A percentile compares a stretch with the other conserved stretches of the same genome.
These are phyloP conservation scores for Leccinum variicolor DNA, from an alignment of 768 basidiomycete genomes.

Conservation along the genomic window DNA sequence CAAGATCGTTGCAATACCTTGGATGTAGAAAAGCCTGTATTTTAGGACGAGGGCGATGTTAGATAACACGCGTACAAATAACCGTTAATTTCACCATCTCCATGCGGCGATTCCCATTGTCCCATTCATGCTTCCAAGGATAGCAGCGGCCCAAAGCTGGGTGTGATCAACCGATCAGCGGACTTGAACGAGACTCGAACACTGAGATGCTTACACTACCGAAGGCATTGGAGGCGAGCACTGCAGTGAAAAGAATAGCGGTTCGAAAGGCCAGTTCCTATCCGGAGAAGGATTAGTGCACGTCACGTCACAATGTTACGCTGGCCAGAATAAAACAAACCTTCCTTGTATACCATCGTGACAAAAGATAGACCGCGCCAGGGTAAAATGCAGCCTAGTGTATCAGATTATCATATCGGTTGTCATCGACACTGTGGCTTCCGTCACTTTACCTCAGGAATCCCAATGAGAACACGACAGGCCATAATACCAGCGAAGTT, in stretches of 20 bases:
- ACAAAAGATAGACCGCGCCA: conserved; percentile 37
- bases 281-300: background rate
- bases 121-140: conserved; percentile 55
- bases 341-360: conserved; percentile 23
- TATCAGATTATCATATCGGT: background rate
- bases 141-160: conserved; percentile 52
- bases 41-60: background rate
- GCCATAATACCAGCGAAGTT: conserved; percentile 43
- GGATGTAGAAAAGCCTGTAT: background rate
- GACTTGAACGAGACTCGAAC: background rate
- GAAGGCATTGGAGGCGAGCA: conserved; percentile 63
- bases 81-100: conserved; percentile 51
- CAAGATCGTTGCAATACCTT: background rate
- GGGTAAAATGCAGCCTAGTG: conserved; percentile 25
- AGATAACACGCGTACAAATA: background rate
- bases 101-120: conserved; percentile 63
- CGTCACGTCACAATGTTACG: background rate
- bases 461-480: conserved; percentile 49
- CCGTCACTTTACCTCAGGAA: conserved; percentile 46
- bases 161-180: background rate
- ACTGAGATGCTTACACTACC: conserved; percentile 45
- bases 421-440: background rate
- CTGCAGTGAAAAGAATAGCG: conserved; percentile 55
- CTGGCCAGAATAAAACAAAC: background rate
- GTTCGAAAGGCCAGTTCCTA: conserved; percentile 65